Evolutionary conservation across 306 rosid species (phyloP), one percentile per base, ranked within the genome.

Genomic region (Acacia confusa): DNA sequence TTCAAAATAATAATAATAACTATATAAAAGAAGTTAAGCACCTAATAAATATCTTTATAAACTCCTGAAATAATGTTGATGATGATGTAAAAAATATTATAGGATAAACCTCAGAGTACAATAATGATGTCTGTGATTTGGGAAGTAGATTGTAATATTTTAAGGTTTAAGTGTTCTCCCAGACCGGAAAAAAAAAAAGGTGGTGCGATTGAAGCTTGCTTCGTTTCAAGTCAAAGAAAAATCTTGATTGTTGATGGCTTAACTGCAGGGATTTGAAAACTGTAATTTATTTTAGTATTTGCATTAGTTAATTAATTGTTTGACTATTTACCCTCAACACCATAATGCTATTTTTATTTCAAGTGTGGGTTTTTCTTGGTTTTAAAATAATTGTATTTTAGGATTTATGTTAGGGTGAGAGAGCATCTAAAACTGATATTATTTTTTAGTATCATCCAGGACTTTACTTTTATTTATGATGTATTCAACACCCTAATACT

Each of bases 201-300:
- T 12, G 74, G 74, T 12, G 74, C 34, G 43, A 41, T 41, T 41
- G 20, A 70, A 70, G 74, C n/a, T 61, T 70, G 48, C 72, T 38
- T 38, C 50, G 40, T 68, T 68, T 68, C 4, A 7, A 9, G 47
- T 67, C 72, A 67, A 34, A 28, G 69, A 28, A 63, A 63, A 63
- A 28, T 28, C 20, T 7, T 63, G 69, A 27, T 63, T 14, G 10
- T 28, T 63, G 40, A 63, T 27, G 36, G 36, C 40, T 63, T 63
- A 63, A 63, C n/a, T 14, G n/a, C 20, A 63, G 40, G 19, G 40
- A 19, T 14, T 27, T 27, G 40, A 20, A 41, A 19, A 9, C 72
- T 38, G 25, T n/a, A 44, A 67, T 38, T 36, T 36, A 19, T 20
- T 30, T 66, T 16, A 16, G 25, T 5, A 3, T 8, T 1, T 8